Base-by-base conservation (phyloP, 805 yeast species). In the Helenozyma rhizophorensis region DNA sequence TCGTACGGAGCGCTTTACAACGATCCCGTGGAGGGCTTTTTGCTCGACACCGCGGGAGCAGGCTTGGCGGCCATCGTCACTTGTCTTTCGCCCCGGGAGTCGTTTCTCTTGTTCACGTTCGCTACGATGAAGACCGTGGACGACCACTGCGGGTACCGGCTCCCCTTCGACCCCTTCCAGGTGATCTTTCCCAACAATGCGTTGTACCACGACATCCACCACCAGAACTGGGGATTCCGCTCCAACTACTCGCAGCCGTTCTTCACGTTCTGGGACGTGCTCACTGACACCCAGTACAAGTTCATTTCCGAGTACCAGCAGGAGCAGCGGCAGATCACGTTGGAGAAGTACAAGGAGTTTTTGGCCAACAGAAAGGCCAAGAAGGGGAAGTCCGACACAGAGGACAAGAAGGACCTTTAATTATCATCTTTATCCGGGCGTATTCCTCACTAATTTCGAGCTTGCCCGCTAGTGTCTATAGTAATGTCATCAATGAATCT, bases 91-190 rank as follows among this genome's bases (percentile, higher is more conserved):
- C 83, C 87, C 29, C 77, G 96, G 37, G 97, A 93, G 61, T 66
- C 81, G 32, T 64, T 83, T 14, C 45, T 83, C 9, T 64, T 93
- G 34, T 93, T 70, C 61, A 78, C 90, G 2, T 86, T 93, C 56
- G 85, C 96, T 11, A 93, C 98, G 2, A 60, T 93, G 74, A 93
- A 93, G 60, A 93, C 98, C 1, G 96, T 93, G 30, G 97, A 93
- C 57, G 98, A 93, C 58, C 98, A 93, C 62, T 93, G 97, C 60
- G 98, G 98, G n/a, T 93, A 90, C 59, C 78, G 89, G 18, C 68
- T 93, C 35, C 97, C 97, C 11, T 83, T 68, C 57, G 98, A 93
- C 59, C 78, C 89, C 14, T 83, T 93, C 71, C 98, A 93, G 68
- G 54, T 78, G 26, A 36, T 90, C 14, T 93, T 93, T 74, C 97